Evolutionary conservation across 441 rosid species (phyloP), one percentile per base, ranked within the genome.

Genomic region (Gossypium trilobum): DNA sequence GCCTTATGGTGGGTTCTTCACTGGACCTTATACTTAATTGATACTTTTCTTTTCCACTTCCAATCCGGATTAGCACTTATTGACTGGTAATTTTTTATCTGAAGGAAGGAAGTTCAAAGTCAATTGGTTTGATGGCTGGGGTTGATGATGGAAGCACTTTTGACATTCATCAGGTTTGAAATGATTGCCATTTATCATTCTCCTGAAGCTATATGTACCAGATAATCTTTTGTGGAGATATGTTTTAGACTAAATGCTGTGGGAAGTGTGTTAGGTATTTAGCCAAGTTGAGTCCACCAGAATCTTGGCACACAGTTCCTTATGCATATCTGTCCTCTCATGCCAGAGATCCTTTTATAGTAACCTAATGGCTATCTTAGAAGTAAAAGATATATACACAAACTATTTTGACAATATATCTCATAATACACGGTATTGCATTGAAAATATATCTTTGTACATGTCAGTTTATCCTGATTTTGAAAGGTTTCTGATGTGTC

Each of bases 31-130:
- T 52, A 13, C 61, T 74, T 39, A 19, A 13, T 23, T 13, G 19
- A 8, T n/a, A 61, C 39, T 74, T 22, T 59, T 68, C 55, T 68
- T 70, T 23, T 11, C 5, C 19, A 10, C 7, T 52, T 68, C 42
- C 42, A 52, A 52, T 27, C 44, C 60, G 56, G 36, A 69, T 36
- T 73, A 33, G 57, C 72, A 64, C 73, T 68, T 52, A 68, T 75
- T 31, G 70, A 74, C 39, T 70, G 23, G 46, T 44, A 57, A 56
- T 59, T 78, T 72, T 31, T 73, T 75, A 59, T 75, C 82, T 80
- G 78, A 91, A 95, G 99, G 97, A 89, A 85, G 97, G 92, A 78
- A 80, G 78, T 75, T 80, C 83, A 58, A 82, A 80, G 63, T 83
- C 83, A 71, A 72, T 95, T 70, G 87, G 84, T 75, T 73, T 95